Percentiles rank a stretch among this genome's conserved stretches.
Conservation (phyloP, 371 early-diverging fungal species). For the Mucor saturninus region DNA sequence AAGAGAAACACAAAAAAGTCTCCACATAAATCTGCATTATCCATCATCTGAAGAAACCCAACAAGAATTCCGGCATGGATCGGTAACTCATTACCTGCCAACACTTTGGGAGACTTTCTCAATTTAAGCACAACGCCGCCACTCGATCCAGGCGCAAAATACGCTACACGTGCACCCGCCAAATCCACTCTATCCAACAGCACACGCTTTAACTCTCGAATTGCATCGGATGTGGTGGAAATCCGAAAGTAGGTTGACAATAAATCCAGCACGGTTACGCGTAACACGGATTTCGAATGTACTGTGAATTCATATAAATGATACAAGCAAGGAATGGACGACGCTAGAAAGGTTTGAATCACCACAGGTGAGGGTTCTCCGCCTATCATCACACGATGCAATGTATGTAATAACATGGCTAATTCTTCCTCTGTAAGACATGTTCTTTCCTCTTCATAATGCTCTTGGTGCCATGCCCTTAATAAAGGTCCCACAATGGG, state of each 20-base stretch:
- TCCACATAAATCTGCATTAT: slow-evolving; percentile 66
- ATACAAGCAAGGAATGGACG: slow-evolving; percentile 61
- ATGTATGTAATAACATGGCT: slow-evolving; percentile 40
- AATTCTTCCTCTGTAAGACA: slow-evolving; percentile 51
- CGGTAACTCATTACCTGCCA: slow-evolving; percentile 57
- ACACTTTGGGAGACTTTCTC: slow-evolving; percentile 24
- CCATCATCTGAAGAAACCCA: slow-evolving; percentile 59
- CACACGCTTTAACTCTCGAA: slow-evolving; percentile 57
- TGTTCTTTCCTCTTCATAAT: slow-evolving; percentile 36
- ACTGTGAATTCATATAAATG: slow-evolving; percentile 63
- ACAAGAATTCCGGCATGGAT: slow-evolving; percentile 63
- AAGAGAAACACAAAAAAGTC: slow-evolving; percentile 78
- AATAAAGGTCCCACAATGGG: slow-evolving; percentile 51
- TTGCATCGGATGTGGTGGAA: slow-evolving; percentile 49
- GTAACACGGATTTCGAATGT: slow-evolving; percentile 55
- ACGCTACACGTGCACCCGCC: slow-evolving; percentile 52
- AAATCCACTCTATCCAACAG: slow-evolving; percentile 54
- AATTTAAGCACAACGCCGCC: slow-evolving; percentile 54
- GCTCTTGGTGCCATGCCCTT: slow-evolving; percentile 32
- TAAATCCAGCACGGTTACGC: slow-evolving; percentile 54
- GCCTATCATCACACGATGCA: slow-evolving; percentile 64
- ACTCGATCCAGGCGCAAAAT: slow-evolving; percentile 62
- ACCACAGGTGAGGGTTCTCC: slow-evolving; percentile 69
- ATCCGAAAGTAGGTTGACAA: slow-evolving; percentile 61
- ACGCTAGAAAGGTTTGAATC: slow-evolving; percentile 56